These are phyloP conservation scores for Stropharia rugosoannulata DNA, from an alignment of 768 basidiomycete genomes.

Conservation along the genomic window DNA sequence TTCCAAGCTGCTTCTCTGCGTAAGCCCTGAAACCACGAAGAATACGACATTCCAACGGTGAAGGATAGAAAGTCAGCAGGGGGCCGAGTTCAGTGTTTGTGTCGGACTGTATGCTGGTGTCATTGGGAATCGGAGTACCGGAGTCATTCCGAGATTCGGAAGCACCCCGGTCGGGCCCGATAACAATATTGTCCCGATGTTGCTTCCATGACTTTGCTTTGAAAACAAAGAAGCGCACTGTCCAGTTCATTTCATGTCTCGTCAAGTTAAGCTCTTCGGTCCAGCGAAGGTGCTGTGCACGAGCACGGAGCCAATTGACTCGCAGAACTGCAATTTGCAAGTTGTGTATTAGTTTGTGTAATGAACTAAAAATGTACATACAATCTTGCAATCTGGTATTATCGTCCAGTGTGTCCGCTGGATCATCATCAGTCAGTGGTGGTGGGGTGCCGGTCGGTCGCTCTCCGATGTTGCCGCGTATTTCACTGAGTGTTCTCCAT, in stretches of 20 bases:
- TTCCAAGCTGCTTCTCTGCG: slow-evolving; percentile 1
- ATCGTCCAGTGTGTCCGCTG: background rate
- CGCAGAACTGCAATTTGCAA: too few relatives aligned
- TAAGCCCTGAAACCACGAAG: background rate
- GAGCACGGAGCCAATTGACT: too few relatives aligned
- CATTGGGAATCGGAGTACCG: too few relatives aligned
- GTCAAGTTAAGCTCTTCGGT: background rate
- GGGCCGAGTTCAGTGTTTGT: background rate
- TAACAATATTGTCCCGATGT: background rate
- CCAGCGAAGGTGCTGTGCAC: background rate
- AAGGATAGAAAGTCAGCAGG: background rate
- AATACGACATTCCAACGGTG: background rate
- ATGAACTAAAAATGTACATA: too few relatives aligned
- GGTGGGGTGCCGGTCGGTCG: too few relatives aligned
- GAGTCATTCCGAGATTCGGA: background rate
- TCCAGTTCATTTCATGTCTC: background rate
- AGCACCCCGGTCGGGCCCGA: too few relatives aligned
- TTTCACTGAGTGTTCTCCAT: background rate
- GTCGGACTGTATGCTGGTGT: too few relatives aligned
- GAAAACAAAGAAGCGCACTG: background rate
- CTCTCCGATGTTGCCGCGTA: background rate
- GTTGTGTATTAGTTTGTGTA: too few relatives aligned
- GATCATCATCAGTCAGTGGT: background rate
- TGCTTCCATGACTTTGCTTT: slow-evolving; percentile 1
- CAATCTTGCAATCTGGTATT: too few relatives aligned